These are phyloP conservation scores for Begonia fuchsioides DNA, from an alignment of 306 rosid genomes.

Conservation along the genomic window DNA sequence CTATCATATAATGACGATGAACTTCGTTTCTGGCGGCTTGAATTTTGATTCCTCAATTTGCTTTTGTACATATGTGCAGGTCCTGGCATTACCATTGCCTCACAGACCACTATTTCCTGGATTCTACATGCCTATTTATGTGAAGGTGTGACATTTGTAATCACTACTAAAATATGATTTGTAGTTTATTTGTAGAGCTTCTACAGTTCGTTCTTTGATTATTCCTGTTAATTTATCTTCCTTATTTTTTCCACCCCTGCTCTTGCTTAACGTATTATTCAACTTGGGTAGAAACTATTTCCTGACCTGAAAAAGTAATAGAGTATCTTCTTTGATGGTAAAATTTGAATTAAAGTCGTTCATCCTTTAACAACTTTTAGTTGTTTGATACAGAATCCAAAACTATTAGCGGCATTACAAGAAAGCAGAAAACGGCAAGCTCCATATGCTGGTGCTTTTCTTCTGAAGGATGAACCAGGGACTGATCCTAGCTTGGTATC, in stretches of 20 bases:
- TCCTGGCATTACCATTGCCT: slow-evolving; percentile 88
- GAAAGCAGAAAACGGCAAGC: slow-evolving; percentile 90
- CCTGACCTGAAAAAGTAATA: too few relatives aligned
- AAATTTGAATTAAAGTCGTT: too few relatives aligned
- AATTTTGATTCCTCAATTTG: background rate
- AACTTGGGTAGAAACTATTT: too few relatives aligned
- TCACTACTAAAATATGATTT: slow-evolving; percentile 1
- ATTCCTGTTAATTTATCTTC: background rate
- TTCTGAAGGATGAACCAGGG: slow-evolving; percentile 80
- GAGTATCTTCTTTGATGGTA: too few relatives aligned
- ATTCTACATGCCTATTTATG: slow-evolving; percentile 94
- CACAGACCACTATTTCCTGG: slow-evolving; percentile 98
- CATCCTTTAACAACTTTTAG: background rate
- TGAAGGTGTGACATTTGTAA: slow-evolving; percentile 50
- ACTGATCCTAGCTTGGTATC: slow-evolving; percentile 62
- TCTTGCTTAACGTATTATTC: background rate
- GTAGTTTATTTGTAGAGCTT: too few relatives aligned
- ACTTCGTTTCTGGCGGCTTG: background rate
- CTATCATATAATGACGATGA: background rate
- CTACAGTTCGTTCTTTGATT: too few relatives aligned
- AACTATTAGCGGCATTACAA: slow-evolving; percentile 78
- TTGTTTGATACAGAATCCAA: slow-evolving; percentile 71
- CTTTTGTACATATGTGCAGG: slow-evolving; percentile 30
- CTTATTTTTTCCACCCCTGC: background rate
- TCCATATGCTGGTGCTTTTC: slow-evolving; percentile 97